These are phyloP conservation scores for Ilyonectria mors-panacis DNA, from an alignment of 2,329 filamentous ascomycete species.

Conservation along the genomic window DNA sequence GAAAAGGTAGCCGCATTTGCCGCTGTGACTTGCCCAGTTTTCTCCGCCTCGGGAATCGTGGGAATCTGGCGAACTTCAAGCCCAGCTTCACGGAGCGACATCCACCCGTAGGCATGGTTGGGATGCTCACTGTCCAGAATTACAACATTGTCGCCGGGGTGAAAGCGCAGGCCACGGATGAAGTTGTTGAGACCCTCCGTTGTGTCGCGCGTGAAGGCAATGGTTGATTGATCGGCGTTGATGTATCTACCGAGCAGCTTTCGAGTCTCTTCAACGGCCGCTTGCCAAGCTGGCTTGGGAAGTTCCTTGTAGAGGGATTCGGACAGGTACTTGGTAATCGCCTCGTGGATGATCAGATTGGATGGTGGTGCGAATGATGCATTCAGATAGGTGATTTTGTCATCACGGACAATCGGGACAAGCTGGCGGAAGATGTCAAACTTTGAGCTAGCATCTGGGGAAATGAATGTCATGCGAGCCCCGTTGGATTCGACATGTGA, in stretches of 20 bases:
- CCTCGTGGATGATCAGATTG: conserved; percentile 51
- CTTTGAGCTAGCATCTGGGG: background rate
- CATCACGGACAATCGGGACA: conserved; percentile 12
- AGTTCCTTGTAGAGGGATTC: conserved; percentile 42
- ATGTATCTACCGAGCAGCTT: conserved; percentile 47
- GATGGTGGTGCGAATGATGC: conserved; percentile 50
- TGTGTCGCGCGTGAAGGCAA: conserved; percentile 53
- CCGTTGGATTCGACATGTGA: background rate
- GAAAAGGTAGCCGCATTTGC: conserved; percentile 39
- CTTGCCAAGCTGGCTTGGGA: conserved; percentile 46
- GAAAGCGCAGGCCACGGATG: conserved; percentile 43
- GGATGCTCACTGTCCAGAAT: conserved; percentile 52
- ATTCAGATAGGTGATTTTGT: conserved; percentile 46
- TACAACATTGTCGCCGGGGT: conserved; percentile 52
- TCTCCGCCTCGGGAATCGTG: conserved; percentile 13
- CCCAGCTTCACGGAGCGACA: conserved; percentile 45
- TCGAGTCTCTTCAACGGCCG: conserved; percentile 37
- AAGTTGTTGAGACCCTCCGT: conserved; percentile 52
- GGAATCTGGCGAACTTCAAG: conserved; percentile 47
- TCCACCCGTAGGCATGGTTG: conserved; percentile 50
- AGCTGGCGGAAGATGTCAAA: conserved; percentile 11
- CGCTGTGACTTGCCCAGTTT: background rate
- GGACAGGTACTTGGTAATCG: conserved; percentile 44
- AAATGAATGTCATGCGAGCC: background rate
- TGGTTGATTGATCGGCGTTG: conserved; percentile 41